Base-by-base conservation (phyloP, 352 stramenopile genomes). In the Phytopythium delawarense region DNA sequence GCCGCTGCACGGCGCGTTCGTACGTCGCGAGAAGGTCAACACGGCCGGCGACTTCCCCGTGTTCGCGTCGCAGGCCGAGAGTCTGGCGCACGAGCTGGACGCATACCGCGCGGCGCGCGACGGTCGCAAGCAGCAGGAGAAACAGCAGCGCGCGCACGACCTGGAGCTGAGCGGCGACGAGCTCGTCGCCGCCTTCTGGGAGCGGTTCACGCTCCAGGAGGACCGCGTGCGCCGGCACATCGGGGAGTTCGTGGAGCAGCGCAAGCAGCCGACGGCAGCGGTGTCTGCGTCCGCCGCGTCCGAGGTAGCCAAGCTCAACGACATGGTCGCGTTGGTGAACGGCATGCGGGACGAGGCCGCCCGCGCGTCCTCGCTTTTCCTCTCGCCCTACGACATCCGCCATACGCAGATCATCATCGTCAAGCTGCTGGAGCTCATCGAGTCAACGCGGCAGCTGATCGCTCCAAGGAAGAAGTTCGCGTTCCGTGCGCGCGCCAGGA, bases 301-400 rank as follows among this genome's bases (percentile, higher is more conserved):
- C n/a, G 70, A 85, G 30, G 73, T 76, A 45, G 62, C 84, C 18
- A 69, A 78, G 37, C 61, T 91, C 40, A 78, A 93, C 48, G 69
- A 74, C 1, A 64, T 89, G 23, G 67, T 89, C 51, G 53, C 79
- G 13, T 30, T 66, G 16, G 71, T 90, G 23, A 72, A 85, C 49
- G 67, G 48, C 28, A 85, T 93, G 78, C 68, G 78, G 18, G 76
- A 93, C 45, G 65, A 79, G 8, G 70, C 78, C 2, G 81, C 84
- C 1, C 80, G 73, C 0, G 84, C 77, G n/a, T 79, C 85, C 9
- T 90, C 87, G 39, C 61, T 96, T 28, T 93, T 81, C 63, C 64
- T 96, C 44, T 91, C 87, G n/a, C 80, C 84, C 42, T 96, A 96
- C 54, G 88, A 96, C 59, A 87, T 87, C 54, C 85, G 88, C 15